Conservation (phyloP, 2,329 filamentous ascomycete species). For the Phialocephala sp. region DNA sequence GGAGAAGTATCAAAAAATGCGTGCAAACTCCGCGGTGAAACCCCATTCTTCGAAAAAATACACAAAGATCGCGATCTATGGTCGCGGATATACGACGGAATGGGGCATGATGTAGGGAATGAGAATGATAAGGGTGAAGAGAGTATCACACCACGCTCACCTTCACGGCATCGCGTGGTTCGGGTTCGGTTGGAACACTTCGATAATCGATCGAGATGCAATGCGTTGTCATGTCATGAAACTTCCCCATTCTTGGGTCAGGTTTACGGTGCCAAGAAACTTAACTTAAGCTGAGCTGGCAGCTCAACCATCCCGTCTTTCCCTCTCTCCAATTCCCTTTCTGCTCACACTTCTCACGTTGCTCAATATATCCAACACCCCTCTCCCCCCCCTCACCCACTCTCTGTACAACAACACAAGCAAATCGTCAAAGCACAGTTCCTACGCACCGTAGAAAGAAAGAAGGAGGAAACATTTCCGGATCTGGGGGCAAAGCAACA, state of each 20-base stretch:
- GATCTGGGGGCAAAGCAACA: neutral
- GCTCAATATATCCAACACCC: neutral
- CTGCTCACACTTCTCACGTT: neutral
- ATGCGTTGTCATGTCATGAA: too few relatives aligned
- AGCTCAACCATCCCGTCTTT: too few relatives aligned
- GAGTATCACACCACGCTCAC: neutral
- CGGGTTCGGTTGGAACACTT: neutral
- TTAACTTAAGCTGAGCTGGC: too few relatives aligned
- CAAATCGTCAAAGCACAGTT: too few relatives aligned
- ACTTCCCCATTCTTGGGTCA: too few relatives aligned
- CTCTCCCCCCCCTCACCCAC: too few relatives aligned
- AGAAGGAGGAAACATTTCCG: neutral
- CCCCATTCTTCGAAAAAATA: neutral
- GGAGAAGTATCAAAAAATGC: neutral
- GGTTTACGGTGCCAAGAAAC: too few relatives aligned
- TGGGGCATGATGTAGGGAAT: too few relatives aligned
- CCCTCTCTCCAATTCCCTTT: neutral
- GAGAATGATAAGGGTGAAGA: neutral
- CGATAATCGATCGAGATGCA: too few relatives aligned
- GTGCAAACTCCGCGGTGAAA: neutral
- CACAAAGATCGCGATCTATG: neutral
- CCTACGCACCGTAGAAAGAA: neutral
- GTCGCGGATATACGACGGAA: neutral
- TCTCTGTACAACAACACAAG: neutral
- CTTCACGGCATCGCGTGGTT: neutral